These are phyloP conservation scores for Erodium moschatum DNA, from an alignment of 441 rosid species.

Conservation along the genomic window DNA sequence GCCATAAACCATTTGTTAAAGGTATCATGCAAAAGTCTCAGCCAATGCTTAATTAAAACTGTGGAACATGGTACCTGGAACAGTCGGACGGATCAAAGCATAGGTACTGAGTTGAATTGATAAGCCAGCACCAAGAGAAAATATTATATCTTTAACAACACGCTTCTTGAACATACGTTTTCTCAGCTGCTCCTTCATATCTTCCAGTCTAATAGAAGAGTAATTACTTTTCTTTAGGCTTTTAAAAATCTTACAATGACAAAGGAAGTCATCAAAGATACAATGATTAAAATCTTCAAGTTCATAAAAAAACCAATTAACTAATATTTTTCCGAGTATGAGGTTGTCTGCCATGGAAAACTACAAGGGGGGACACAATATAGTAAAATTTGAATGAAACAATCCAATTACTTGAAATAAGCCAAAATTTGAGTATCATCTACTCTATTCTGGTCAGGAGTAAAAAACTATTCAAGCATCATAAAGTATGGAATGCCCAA, in stretches of 20 bases:
- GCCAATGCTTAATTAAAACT: neutral
- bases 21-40: conserved; percentile 13
- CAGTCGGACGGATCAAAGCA: conserved; percentile 74
- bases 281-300: neutral
- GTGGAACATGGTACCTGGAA: conserved; percentile 41
- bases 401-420: neutral
- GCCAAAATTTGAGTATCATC: neutral
- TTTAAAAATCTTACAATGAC: neutral
- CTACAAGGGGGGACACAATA: neutral
- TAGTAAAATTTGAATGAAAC: neutral
- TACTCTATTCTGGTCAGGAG: neutral
- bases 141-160: conserved; percentile 50
- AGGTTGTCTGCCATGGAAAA: neutral
- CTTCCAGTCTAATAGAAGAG: conserved; percentile 55
- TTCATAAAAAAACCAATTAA: neutral
- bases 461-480: conserved; percentile 2
- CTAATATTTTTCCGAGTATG: neutral
- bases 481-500: neutral
- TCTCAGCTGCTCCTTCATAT: conserved; percentile 78
- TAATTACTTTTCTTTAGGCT: conserved; percentile 12
- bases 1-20: conserved; percentile 8
- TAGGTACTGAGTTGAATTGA: conserved; percentile 72
- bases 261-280: neutral
- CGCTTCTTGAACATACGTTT: conserved; percentile 78
- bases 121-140: conserved; percentile 46